Base-by-base conservation (phyloP, 345 rosid genomes). In the Acer campestre region DNA sequence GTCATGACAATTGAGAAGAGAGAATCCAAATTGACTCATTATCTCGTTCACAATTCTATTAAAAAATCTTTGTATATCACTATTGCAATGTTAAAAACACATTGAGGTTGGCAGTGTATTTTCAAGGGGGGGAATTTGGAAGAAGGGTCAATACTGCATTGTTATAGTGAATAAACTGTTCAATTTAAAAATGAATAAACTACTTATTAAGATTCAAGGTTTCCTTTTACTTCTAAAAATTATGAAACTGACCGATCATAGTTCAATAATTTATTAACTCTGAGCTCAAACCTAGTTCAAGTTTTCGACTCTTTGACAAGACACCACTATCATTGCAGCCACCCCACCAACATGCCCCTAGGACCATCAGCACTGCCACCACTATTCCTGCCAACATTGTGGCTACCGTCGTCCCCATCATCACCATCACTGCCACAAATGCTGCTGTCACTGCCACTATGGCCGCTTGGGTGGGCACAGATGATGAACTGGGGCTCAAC, bases 341-440 rank as follows among this genome's bases (percentile, higher is more conserved):
- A 92, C 84, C 90, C 94, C 93, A 90, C 94, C 91, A 92, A 86
- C 48, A 88, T 70, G 93, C 84, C 82, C 96, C 97, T 79, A 91
- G 78, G 83, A 89, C 92, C 88, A 90, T 82, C 91, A 90, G 81
- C 81, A 87, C 89, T 84, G 89, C 82, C 94, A 92, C 82, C 90
- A 90, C 80, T 84, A 85, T 81, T 74, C 83, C 84, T 74, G 86
- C 90, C 91, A 89, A 90, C 82, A 83, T 77, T 83, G 93, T 84
- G 83, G 90, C 89, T 86, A 86, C 84, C 82, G 86, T 87, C 25
- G 78, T 82, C 86, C 92, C 89, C 80, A 87, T 84, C 89, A 90
- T 89, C 93, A 88, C 85, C 82, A 85, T 84, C 84, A 90, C 85
- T 78, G 92, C 95, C 88, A 90, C 86, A 89, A 84, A 85, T 84